Conservation (phyloP, 257 asterid species). For the Leonotis leonurus region DNA sequence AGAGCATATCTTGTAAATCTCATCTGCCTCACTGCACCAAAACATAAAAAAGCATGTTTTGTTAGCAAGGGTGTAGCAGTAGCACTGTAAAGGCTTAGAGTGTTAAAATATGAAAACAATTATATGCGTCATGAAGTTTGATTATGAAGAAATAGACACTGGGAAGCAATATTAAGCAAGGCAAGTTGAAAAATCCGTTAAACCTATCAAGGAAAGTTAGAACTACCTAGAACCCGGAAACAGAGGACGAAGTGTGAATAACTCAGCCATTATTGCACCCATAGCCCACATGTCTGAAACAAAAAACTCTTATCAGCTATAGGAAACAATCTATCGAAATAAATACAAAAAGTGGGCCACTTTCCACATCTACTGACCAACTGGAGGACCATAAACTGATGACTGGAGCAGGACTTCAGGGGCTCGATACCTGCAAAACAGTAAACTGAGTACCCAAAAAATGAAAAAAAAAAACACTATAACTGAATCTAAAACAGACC, state of each 20-base stretch:
- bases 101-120: background rate
- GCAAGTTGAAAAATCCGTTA: background rate
- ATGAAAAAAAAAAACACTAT: background rate
- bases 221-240: conserved; percentile 63
- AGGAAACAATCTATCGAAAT: background rate
- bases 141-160: background rate
- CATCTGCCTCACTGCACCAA: conserved; percentile 52
- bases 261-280: conserved; percentile 82
- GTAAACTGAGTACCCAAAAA: conserved; percentile 4
- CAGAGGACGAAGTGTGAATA: conserved; percentile 52
- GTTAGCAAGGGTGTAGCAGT: background rate
- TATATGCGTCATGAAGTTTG: background rate
- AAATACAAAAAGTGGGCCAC: background rate
- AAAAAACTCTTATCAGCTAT: conserved; percentile 9
- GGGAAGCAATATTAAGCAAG: background rate
- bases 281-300: conserved; percentile 76
- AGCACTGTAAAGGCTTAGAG: background rate
- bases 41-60: background rate
- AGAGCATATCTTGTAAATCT: conserved; percentile 55
- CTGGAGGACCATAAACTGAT: conserved; percentile 48
- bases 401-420: conserved; percentile 70
- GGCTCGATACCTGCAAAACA: conserved; percentile 56
- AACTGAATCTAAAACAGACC: background rate
- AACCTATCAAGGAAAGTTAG: background rate
- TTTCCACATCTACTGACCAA: conserved; percentile 38